Evolutionary conservation across 805 yeast species (phyloP), one percentile per base, ranked within the genome.

Genomic region (Groenewaldozyma tartarivorans): DNA sequence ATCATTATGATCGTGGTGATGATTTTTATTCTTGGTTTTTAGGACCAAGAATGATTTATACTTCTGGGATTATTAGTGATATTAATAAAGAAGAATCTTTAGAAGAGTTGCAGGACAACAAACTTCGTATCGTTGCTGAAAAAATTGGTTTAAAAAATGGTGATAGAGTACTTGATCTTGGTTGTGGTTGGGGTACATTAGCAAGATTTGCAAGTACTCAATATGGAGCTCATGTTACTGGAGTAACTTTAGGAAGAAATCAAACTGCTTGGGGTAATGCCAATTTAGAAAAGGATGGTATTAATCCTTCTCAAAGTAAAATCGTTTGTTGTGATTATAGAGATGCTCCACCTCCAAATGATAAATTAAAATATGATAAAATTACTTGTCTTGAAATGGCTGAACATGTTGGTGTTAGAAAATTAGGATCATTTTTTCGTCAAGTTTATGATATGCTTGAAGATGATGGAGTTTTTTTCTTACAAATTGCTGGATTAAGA

Each of bases 171-270:
- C 75, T 86, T 46, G 96, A 86, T 57, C 66, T 86, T 44, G 96
- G 96, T 48, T 86, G 95, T 64, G 96, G 96, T 53, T 86, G 96
- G 96, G 96, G 96, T 58, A 82, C 96, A 39, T 71, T 88, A 57
- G 86, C 94, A 36, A 71, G 90, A 22, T 85, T 69, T 62, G 87
- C 92, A 22, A 82, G 94, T 2, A 73, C 78, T 47, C 77, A 80
- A 58, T 79, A 80, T 55, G 94, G 88, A 45, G 95, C 95, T 35
- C 63, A 74, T 40, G 94, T 82, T 45, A 86, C 95, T 41, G 96
- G 95, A 67, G 68, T 86, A 54, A 86, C 96, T 34, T 71, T 86
- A 48, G 95, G 96, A 58, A 79, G 72, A 58, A 86, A 86, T 68
- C 96, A 86, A 68, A 86, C 95, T 52, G 74, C 78, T 53, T 86